Base-by-base conservation (phyloP, 2,329 filamentous ascomycete genomes). In the Sporothrix curviconia region DNA sequence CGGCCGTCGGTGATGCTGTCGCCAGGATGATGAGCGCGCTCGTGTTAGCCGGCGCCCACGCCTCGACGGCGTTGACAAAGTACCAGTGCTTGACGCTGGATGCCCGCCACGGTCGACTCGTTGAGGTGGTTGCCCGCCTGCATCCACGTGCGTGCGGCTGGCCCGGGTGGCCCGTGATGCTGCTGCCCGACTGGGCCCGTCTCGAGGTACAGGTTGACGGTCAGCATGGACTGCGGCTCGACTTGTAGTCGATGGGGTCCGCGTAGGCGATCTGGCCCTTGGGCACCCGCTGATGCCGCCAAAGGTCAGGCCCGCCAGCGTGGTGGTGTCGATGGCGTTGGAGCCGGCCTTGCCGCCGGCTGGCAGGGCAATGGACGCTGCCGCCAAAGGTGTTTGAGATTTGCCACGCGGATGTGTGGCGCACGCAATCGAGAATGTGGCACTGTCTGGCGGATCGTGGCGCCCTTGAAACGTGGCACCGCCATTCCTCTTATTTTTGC, bases 1-100 rank as follows among this genome's bases (percentile, higher is more conserved):
- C 82, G 75, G 11, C 84, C 84, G 64, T 87, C 84, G 3, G 83
- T 86, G 65, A 87, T 84, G 64, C 78, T 83, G 67, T 87, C 84
- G n/a, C 84, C 1, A 87, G 71, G 24, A 87, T 76, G 19, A 74
- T 77, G 34, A 86, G 74, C 1, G 77, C 72, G 40, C 71, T 67
- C 50, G 72, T 70, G 14, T 65, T 47, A 0, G 65, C 61, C 0
- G 76, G 72, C 0, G 75, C 68, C 70, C 74, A 78, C n/a, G 75
- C 81, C 66, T 85, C 81, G 8, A 86, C 66, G 4, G 76, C 76
- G 36, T 76, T 80, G 63, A 85, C 70, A 61, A 84, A 83, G 69
- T 83, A 86, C 81, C 82, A 80, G 66, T 78, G 76, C 40, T 57
- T 57, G 19, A 42, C 53, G 56, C 49, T 53, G 39, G 36, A 24